phyloP scores from a whole-genome alignment of 2,329 filamentous ascomycete genomes.

The Botryotinia calthae region DNA sequence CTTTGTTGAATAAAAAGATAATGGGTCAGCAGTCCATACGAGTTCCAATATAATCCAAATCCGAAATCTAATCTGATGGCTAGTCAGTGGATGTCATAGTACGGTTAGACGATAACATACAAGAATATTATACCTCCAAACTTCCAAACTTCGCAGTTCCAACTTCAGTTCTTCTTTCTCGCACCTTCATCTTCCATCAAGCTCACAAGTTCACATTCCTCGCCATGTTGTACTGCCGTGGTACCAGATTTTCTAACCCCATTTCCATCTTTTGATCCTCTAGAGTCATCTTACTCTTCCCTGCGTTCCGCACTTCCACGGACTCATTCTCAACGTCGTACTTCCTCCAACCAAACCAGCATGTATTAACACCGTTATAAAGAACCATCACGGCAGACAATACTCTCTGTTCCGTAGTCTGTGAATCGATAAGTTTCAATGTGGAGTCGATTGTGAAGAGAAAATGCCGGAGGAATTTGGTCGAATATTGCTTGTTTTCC shows the following conservation, averaged over 20 bases:
- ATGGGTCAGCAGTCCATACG: neutral
- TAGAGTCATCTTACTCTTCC: rapidly evolving
- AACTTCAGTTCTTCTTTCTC: neutral
- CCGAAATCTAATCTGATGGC: neutral
- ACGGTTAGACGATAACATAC: neutral
- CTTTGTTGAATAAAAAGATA: neutral
- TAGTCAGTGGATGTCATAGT: neutral
- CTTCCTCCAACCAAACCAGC: neutral
- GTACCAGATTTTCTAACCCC: neutral
- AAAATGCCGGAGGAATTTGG: neutral
- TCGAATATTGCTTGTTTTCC: neutral
- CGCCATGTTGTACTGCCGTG: neutral
- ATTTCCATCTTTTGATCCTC: neutral
- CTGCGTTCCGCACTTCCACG: neutral
- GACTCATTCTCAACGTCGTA: neutral
- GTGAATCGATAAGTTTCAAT: neutral
- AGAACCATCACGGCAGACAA: neutral
- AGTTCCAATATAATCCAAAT: neutral
- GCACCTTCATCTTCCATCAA: neutral
- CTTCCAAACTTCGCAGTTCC: neutral
- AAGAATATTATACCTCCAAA: neutral
- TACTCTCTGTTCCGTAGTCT: neutral
- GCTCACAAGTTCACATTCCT: neutral
- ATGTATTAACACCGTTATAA: neutral
- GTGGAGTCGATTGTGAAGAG: neutral